These are phyloP conservation scores for Stephania cephalantha DNA, from an alignment of 164 flowering plant species.

Conservation along the genomic window DNA sequence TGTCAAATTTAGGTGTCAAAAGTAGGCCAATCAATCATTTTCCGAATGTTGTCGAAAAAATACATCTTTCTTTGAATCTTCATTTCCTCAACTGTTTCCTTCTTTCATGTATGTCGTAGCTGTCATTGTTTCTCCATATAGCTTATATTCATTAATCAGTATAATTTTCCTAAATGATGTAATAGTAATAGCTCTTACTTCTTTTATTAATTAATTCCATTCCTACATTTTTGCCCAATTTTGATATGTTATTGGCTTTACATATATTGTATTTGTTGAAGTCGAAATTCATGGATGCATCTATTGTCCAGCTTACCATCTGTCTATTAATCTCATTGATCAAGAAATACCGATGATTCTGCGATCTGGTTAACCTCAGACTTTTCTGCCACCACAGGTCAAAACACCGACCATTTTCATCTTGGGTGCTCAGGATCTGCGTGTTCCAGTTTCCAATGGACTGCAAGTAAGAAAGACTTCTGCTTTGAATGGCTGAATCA, in stretches of 20 bases:
- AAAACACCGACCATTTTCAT: slow-evolving; percentile 85
- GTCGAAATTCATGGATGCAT: not conserved
- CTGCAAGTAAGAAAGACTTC: slow-evolving; percentile 54
- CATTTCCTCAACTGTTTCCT: not conserved
- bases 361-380: slow-evolving; percentile 1
- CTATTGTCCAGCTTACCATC: not conserved
- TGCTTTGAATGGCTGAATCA: not conserved
- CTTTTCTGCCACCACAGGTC: slow-evolving; percentile 46
- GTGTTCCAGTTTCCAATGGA: slow-evolving; percentile 84
- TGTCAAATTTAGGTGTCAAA: too few species aligned
- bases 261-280: not conserved
- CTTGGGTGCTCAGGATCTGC: slow-evolving; percentile 84
- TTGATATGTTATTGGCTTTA: not conserved
- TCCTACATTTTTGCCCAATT: not conserved
- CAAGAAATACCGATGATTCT: not conserved
- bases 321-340: not conserved
- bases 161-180: not conserved
- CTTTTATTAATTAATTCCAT: not conserved
- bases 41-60: not conserved
- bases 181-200: not conserved
- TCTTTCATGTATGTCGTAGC: not conserved
- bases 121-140: not conserved
- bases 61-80: not conserved
- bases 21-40: too few species aligned
- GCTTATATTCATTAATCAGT: not conserved